Percentiles rank a stretch among this genome's conserved stretches.
phyloP scores from a whole-genome alignment of 108 stramenopile species.

The Poteriospumella lacustris region DNA sequence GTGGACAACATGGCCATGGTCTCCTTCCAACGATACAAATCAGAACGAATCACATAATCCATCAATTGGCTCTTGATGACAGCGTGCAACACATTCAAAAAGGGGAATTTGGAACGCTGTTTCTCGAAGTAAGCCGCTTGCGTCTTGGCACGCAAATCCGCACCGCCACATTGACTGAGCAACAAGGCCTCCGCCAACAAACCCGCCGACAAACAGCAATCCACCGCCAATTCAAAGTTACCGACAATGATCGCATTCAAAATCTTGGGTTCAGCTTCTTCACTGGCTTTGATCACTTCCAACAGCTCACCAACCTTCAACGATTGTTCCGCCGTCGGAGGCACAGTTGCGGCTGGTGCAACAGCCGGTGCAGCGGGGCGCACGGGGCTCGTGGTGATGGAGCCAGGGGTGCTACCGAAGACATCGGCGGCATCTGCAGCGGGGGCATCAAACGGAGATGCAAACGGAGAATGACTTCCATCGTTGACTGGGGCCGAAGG shows the following conservation, averaged over 20 bases:
- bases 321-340: not conserved
- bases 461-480: too few relatives aligned
- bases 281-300: conserved; percentile 35
- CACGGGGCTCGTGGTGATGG: too few relatives aligned
- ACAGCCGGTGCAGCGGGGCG: too few relatives aligned
- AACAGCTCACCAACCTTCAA: not conserved
- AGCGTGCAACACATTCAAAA: conserved; percentile 73
- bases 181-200: conserved; percentile 85
- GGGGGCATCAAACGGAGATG: not conserved
- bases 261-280: conserved; percentile 65
- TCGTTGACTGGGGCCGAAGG: not conserved
- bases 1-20: conserved; percentile 85
- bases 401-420: not conserved
- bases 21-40: conserved; percentile 79
- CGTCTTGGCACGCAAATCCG: conserved; percentile 80
- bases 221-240: conserved; percentile 90
- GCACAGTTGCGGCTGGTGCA: too few relatives aligned
- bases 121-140: conserved; percentile 76
- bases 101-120: conserved; percentile 64
- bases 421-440: not conserved
- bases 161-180: conserved; percentile 82
- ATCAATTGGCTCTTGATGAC: conserved; percentile 67
- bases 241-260: conserved; percentile 82
- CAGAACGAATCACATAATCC: conserved; percentile 64
- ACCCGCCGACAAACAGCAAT: conserved; percentile 80